Conservation (phyloP, 1,284 basidiomycete species). For the Trichosporon faecale region DNA sequence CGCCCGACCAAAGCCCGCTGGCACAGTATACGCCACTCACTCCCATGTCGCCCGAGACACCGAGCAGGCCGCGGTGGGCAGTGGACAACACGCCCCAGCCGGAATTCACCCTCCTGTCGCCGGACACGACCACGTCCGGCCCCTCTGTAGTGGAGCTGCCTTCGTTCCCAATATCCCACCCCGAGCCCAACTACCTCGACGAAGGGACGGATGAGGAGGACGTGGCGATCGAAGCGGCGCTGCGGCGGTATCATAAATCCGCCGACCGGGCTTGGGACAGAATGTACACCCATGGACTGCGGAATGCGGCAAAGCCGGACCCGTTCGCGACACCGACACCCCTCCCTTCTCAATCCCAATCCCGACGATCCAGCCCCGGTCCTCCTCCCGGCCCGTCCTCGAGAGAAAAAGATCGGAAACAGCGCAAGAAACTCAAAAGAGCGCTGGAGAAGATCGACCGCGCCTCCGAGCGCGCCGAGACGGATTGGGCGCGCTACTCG, state of each 20-base stretch:
- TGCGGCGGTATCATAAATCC: background rate
- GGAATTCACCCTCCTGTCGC: background rate
- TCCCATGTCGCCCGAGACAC: background rate
- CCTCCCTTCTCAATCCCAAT: background rate
- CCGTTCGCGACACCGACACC: background rate
- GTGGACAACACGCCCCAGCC: background rate
- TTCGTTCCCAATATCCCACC: background rate
- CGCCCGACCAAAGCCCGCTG: background rate
- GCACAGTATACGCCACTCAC: background rate
- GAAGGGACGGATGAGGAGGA: constrained; percentile 6
- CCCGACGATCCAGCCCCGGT: background rate
- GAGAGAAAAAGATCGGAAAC: background rate
- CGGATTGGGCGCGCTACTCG: background rate
- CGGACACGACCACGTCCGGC: background rate
- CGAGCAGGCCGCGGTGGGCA: background rate
- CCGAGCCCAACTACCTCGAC: background rate
- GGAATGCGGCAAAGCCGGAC: background rate
- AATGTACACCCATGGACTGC: background rate
- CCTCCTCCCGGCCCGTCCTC: no score
- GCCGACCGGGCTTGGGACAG: background rate
- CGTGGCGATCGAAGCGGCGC: background rate
- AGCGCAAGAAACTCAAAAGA: background rate
- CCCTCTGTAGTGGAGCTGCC: background rate
- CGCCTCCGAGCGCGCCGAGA: background rate
- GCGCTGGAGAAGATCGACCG: background rate